Evolutionary conservation across 2,329 filamentous ascomycete species (phyloP).

Genomic region (Blumeria graminis): DNA sequence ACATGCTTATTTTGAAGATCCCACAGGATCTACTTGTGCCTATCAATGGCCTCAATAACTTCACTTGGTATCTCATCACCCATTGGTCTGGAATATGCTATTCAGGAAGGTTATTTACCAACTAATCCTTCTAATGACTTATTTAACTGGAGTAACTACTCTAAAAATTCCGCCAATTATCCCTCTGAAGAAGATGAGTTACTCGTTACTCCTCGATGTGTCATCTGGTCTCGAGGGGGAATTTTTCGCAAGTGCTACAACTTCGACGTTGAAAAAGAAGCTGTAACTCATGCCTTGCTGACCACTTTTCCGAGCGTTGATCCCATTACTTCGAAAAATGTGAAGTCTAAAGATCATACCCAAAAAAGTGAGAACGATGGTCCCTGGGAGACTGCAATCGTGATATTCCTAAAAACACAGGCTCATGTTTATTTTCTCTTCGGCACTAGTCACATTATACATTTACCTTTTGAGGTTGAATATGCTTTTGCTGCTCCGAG

Average conservation of each 20-base stretch:
- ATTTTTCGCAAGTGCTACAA: slow-evolving; percentile 67
- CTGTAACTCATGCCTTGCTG: slow-evolving; percentile 64
- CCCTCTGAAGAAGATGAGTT: slow-evolving; percentile 15
- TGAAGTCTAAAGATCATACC: slow-evolving; percentile 3
- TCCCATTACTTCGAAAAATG: slow-evolving; percentile 9
- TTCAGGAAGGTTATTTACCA: slow-evolving; percentile 55
- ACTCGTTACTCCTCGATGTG: slow-evolving; percentile 13
- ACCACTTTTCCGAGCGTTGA: slow-evolving; percentile 42
- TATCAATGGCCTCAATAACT: slow-evolving; percentile 61
- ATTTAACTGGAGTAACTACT: slow-evolving; percentile 54
- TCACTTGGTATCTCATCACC: slow-evolving; percentile 84
- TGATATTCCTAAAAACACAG: slow-evolving; percentile 80
- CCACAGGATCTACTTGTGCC: too few relatives aligned
- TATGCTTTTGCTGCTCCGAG: slow-evolving; percentile 58
- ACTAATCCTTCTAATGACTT: slow-evolving; percentile 36
- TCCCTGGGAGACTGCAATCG: slow-evolving; percentile 38
- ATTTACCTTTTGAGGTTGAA: slow-evolving; percentile 87
- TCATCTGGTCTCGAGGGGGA: slow-evolving; percentile 65
- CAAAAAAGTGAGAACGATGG: slow-evolving; percentile 10
- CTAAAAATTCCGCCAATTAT: slow-evolving; percentile 18
- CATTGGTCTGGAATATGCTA: slow-evolving; percentile 56
- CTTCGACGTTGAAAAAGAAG: slow-evolving; percentile 68
- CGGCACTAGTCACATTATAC: slow-evolving; percentile 68
- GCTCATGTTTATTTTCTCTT: slow-evolving; percentile 82
- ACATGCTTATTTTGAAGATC: too few relatives aligned